A percentile compares a stretch with the other conserved stretches of the same genome.
These are phyloP conservation scores for Heterobasidion parviporum DNA, from an alignment of 1,284 basidiomycete species.

Conservation along the genomic window DNA sequence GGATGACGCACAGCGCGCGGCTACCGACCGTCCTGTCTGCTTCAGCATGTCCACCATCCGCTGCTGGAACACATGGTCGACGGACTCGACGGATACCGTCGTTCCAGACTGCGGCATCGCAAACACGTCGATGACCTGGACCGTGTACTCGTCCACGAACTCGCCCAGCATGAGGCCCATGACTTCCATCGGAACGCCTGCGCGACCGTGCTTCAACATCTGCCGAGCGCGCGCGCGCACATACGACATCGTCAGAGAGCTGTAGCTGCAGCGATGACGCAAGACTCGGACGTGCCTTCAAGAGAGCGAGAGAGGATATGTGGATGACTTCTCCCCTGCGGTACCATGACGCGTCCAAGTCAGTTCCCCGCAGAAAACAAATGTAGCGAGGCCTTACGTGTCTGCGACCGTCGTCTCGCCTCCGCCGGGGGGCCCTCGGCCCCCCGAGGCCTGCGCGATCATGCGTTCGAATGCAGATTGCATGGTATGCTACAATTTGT, in stretches of 20 bases:
- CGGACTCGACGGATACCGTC: conserved; percentile 97
- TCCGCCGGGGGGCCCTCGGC: conserved; percentile 22
- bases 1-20: conserved; percentile 1
- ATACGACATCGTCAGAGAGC: neutral
- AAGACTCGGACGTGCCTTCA: conserved; percentile 58
- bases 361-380: neutral
- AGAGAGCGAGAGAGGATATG: conserved; percentile 87
- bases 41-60: conserved; percentile 99
- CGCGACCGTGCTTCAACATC: conserved; percentile 99
- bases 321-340: conserved; percentile 91
- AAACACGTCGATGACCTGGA: conserved; percentile 97
- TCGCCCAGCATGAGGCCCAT: conserved; percentile 99
- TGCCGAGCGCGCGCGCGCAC: conserved; percentile 23
- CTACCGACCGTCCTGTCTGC: conserved; percentile 87
- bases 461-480: conserved; percentile 48
- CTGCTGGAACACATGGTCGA: conserved; percentile 98
- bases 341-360: conserved; percentile 4
- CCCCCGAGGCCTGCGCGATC: conserved; percentile 40
- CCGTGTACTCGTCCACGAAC: conserved; percentile 98
- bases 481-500: conserved; percentile 24
- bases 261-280: neutral
- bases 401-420: conserved; percentile 50
- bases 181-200: conserved; percentile 99
- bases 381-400: conserved; percentile 42
- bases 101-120: conserved; percentile 99